Base-by-base conservation (phyloP, 2,329 filamentous ascomycete genomes). In the Colletotrichum sidae region DNA sequence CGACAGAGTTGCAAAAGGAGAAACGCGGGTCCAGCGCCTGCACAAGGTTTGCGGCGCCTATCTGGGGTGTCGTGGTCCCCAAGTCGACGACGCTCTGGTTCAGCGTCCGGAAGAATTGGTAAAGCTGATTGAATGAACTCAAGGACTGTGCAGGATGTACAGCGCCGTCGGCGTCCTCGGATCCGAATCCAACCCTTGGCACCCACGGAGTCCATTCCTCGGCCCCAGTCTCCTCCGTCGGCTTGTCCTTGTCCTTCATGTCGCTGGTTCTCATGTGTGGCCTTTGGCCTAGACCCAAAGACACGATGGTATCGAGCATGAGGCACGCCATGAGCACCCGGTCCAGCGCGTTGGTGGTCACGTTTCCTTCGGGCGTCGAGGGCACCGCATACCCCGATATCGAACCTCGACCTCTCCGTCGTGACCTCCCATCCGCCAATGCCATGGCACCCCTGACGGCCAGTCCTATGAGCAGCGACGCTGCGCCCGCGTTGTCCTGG, bases 201-300 rank as follows among this genome's bases (percentile, higher is more conserved):
- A 82, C 81, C 91, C 91, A 93, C 1, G 89, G 87, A 69, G 91
- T 88, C 90, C 90, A 93, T 77, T 93, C 90, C 71, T 93, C 91
- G 17, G 90, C 77, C 1, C 89, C 89, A 69, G 91, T 88, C 73
- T 92, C 89, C 34, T 86, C 81, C 2, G 91, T 78, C 3, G 83
- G 83, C 37, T 82, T 64, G 55, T 74, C 72, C 37, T 82, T 64
- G 55, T 74, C 72, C 42, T 76, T 74, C n/a, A 79, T 75, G 34
- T 86, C 73, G 55, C 87, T 83, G 12, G 80, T 78, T 9, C 76
- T 72, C 60, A 90, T 79, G 71, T 86, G 84, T 2, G 85, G 80
- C 9, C 79, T 76, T 39, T 80, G 80, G n/a, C 81, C 77, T 4
- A 88, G 77, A 8, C 84, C 79, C 15, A 85, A 73, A 8, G 85